phyloP scores from a whole-genome alignment of 176 grass and related monocot species.

The bread wheat (Triticum aestivum) region DNA sequence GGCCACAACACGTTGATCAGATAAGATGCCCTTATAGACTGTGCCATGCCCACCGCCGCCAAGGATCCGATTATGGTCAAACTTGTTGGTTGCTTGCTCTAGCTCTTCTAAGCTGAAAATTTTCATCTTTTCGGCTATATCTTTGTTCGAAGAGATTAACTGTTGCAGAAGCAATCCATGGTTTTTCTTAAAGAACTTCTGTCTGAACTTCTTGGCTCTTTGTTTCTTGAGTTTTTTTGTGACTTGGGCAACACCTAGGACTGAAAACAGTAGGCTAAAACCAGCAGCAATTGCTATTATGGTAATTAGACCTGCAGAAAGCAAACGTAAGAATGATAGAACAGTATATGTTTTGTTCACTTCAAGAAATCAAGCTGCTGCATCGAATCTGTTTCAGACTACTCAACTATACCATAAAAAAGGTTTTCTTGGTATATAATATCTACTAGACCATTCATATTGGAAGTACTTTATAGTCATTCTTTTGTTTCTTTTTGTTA shows the following conservation, averaged over 20 bases:
- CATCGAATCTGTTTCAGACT: neutral
- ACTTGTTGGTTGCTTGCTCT: conserved; percentile 48
- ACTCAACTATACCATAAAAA: neutral
- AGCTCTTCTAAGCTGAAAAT: conserved; percentile 51
- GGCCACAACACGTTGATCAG: conserved; percentile 46
- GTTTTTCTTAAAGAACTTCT: conserved; percentile 41
- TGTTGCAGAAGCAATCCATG: conserved; percentile 49
- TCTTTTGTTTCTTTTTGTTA: too few species aligned
- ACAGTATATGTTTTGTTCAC: neutral
- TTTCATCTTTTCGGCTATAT: conserved; percentile 37
- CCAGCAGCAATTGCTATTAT: conserved; percentile 35
- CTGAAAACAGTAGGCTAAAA: conserved; percentile 27
- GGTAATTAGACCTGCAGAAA: conserved; percentile 27
- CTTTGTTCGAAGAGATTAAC: conserved; percentile 37
- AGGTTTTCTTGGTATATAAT: neutral
- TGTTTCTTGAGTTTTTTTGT: neutral
- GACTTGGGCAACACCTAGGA: conserved; percentile 16
- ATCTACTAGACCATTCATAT: neutral
- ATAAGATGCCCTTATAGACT: conserved; percentile 45
- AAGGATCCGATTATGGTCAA: conserved; percentile 41
- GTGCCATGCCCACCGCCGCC: conserved; percentile 38
- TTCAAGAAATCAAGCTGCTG: neutral
- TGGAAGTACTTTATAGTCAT: too few species aligned
- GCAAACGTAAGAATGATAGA: neutral
- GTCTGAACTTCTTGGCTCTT: conserved; percentile 24